Evolutionary conservation across 2,329 filamentous ascomycete species (phyloP).

Genomic region (Alternaria rosae): DNA sequence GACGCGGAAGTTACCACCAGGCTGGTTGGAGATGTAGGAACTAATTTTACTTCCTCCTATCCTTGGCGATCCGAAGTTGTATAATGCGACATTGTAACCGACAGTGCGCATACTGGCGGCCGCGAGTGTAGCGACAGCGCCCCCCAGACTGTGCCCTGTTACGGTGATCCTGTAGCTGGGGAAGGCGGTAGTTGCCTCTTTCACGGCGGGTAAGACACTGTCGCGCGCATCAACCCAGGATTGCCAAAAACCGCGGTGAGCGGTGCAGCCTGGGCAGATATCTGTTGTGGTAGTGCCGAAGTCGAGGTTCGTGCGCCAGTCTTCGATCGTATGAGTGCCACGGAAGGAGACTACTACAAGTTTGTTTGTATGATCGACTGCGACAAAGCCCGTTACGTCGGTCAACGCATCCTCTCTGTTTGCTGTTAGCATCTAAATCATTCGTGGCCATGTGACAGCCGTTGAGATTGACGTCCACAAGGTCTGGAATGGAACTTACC

Average conservation of each 20-base stretch:
- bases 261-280: slow-evolving; percentile 58
- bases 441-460: background rate
- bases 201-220: slow-evolving; percentile 55
- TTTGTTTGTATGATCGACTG: slow-evolving; percentile 54
- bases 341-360: slow-evolving; percentile 67
- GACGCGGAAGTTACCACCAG: slow-evolving; percentile 66
- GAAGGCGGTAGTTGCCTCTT: slow-evolving; percentile 54
- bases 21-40: slow-evolving; percentile 63
- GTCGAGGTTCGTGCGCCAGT: slow-evolving; percentile 67
- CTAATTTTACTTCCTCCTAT: slow-evolving; percentile 68
- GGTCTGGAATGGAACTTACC: slow-evolving; percentile 11
- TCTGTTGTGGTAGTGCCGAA: slow-evolving; percentile 53
- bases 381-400: slow-evolving; percentile 58
- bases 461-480: background rate
- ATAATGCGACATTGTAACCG: slow-evolving; percentile 46
- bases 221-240: slow-evolving; percentile 64
- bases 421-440: slow-evolving; percentile 7
- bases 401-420: slow-evolving; percentile 33
- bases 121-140: slow-evolving; percentile 68
- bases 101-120: slow-evolving; percentile 56
- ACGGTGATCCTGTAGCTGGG: slow-evolving; percentile 63
- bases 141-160: slow-evolving; percentile 75
- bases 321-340: slow-evolving; percentile 65
- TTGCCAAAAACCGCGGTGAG: slow-evolving; percentile 67
- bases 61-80: slow-evolving; percentile 72